Evolutionary conservation across 2,329 filamentous ascomycete genomes (phyloP).

Genomic region (Pochonia chlamydosporia): DNA sequence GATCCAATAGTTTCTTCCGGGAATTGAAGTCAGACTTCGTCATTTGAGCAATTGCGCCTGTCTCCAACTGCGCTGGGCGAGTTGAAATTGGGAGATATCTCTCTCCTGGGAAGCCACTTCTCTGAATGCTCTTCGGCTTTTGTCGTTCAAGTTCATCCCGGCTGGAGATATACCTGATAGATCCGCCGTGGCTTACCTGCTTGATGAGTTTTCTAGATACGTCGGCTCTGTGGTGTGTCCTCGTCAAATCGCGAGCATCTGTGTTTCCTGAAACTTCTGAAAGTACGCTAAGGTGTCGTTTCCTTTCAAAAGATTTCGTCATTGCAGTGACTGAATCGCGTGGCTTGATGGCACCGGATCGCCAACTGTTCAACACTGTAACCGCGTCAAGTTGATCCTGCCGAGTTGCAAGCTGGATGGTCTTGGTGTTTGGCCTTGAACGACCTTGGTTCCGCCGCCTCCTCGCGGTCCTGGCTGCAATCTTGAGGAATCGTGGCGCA

Average conservation of each 20-base stretch:
- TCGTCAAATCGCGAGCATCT: not conserved
- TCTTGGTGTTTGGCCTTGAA: conserved; percentile 48
- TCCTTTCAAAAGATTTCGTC: conserved; percentile 9
- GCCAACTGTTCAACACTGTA: conserved; percentile 50
- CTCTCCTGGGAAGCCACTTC: not conserved
- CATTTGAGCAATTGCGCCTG: conserved; percentile 28
- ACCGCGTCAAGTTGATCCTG: conserved; percentile 54
- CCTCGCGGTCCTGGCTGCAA: conserved; percentile 54
- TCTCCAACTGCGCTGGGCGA: conserved; percentile 53
- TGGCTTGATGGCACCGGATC: conserved; percentile 43
- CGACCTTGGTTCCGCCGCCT: conserved; percentile 43
- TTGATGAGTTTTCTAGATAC: conserved; percentile 22
- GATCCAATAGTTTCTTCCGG: conserved; percentile 50
- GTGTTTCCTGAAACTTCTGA: conserved; percentile 18
- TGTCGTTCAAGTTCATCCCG: not conserved
- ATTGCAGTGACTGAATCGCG: conserved; percentile 26
- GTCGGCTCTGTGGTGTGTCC: not conserved
- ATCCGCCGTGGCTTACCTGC: conserved; percentile 19
- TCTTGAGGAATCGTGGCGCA: conserved; percentile 53
- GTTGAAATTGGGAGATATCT: not conserved
- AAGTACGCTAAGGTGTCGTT: conserved; percentile 10
- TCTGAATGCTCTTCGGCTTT: not conserved
- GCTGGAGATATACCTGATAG: conserved; percentile 18
- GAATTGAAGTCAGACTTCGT: conserved; percentile 37
- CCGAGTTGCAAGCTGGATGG: conserved; percentile 56